These are phyloP conservation scores for Fusarium sp. DNA, from an alignment of 2,329 filamentous ascomycete species.

Conservation along the genomic window DNA sequence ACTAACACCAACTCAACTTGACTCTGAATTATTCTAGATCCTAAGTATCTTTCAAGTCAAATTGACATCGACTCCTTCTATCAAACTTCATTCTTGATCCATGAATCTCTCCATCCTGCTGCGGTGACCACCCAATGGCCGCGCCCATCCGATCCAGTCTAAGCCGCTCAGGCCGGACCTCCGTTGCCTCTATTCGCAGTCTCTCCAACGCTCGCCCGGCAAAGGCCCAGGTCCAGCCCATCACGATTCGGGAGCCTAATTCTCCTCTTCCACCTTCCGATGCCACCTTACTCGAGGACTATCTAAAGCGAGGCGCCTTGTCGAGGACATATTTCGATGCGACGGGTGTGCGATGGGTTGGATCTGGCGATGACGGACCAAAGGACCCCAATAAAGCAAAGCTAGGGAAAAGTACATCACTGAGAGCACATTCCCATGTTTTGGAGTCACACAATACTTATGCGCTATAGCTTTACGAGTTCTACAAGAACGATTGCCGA, in stretches of 20 bases:
- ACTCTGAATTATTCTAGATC: background rate
- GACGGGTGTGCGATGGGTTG: constrained; percentile 46
- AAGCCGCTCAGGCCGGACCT: constrained; percentile 40
- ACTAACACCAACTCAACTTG: constrained; percentile 2
- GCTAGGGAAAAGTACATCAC: constrained; percentile 68
- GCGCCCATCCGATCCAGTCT: constrained; percentile 47
- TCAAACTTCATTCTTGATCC: constrained; percentile 16
- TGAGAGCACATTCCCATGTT: background rate
- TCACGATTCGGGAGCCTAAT: constrained; percentile 23
- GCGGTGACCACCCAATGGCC: constrained; percentile 50
- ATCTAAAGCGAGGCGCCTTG: constrained; percentile 22
- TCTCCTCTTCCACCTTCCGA: constrained; percentile 5
- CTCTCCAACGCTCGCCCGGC: constrained; percentile 47
- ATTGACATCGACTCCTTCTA: background rate
- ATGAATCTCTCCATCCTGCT: constrained; percentile 38
- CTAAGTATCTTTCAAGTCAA: background rate
- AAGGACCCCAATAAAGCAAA: constrained; percentile 70
- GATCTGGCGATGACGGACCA: constrained; percentile 48
- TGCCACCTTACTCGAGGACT: constrained; percentile 5
- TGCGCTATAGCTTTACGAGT: constrained; percentile 66
- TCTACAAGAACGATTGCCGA: constrained; percentile 74
- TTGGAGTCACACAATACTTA: background rate
- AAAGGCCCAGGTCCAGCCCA: constrained; percentile 46
- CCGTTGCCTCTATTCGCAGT: constrained; percentile 40
- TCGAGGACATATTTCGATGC: constrained; percentile 49